These are phyloP conservation scores for Simmondsia chinensis DNA, from an alignment of 148 eudicot species.

Conservation along the genomic window DNA sequence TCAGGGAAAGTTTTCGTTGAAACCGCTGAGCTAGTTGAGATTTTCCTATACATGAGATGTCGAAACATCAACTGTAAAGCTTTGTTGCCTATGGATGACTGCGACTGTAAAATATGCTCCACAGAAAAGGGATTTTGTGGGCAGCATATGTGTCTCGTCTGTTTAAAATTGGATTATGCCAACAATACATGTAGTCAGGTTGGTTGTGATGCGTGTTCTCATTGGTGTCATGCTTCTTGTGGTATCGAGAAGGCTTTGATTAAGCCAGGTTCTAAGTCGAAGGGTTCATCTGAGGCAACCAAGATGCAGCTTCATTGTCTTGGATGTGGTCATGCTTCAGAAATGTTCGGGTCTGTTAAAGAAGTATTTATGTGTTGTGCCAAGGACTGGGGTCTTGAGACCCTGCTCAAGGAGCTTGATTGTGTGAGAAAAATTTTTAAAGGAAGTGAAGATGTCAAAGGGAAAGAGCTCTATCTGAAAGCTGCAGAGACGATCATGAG, in stretches of 20 bases:
- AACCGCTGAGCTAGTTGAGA: constrained; percentile 43
- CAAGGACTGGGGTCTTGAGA: constrained; percentile 54
- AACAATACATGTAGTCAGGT: constrained; percentile 86
- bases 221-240: constrained; percentile 86
- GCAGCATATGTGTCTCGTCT: constrained; percentile 79
- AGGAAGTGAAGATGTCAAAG: constrained; percentile 68
- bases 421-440: constrained; percentile 58
- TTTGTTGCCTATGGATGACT: constrained; percentile 65
- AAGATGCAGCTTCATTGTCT: constrained; percentile 80
- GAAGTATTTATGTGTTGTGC: constrained; percentile 67
- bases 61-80: constrained; percentile 62
- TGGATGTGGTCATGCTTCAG: constrained; percentile 77
- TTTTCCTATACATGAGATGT: constrained; percentile 60
- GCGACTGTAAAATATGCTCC: constrained; percentile 86
- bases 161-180: constrained; percentile 69
- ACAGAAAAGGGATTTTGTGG: constrained; percentile 74
- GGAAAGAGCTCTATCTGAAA: constrained; percentile 51
- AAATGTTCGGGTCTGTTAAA: constrained; percentile 84
- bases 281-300: constrained; percentile 41
- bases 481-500: constrained; percentile 49
- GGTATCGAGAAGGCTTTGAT: constrained; percentile 54
- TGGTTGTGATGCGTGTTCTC: constrained; percentile 80
- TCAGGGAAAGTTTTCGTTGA: constrained; percentile 26
- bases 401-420: constrained; percentile 65
- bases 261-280: constrained; percentile 51